A percentile compares a stretch with the other conserved stretches of the same genome.
phyloP scores from a whole-genome alignment of 1,284 basidiomycete species.

The Anthracocystis walkeri region DNA sequence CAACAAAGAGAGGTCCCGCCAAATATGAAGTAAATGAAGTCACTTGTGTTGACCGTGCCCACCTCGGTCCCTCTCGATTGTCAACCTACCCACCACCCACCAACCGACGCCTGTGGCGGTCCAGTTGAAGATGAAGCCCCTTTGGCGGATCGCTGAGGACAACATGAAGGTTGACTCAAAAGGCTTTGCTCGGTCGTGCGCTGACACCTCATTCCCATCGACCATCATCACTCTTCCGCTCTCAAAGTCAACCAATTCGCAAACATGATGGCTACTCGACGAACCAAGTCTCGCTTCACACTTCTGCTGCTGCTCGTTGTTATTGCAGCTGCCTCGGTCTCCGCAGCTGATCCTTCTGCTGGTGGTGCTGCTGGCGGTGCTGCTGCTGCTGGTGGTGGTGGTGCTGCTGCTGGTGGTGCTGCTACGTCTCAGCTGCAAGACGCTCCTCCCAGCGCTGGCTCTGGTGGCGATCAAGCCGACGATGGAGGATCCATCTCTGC shows the following conservation, averaged over 20 bases:
- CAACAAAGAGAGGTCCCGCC: neutral
- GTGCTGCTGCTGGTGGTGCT: neutral
- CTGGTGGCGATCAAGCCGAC: neutral
- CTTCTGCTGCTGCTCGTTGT: slow-evolving; percentile 12
- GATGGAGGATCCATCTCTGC: slow-evolving; percentile 27
- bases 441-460: slow-evolving; percentile 1
- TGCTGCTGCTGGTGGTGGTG: slow-evolving; percentile 17
- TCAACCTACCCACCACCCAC: neutral
- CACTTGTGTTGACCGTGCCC: slow-evolving; percentile 1
- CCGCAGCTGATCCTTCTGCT: neutral
- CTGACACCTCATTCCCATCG: neutral
- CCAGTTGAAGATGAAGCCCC: neutral
- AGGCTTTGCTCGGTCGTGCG: neutral
- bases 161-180: no score
- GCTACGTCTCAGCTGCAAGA: slow-evolving; percentile 8
- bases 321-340: slow-evolving; percentile 9
- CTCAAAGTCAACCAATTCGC: neutral
- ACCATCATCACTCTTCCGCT: neutral
- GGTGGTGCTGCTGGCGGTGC: neutral
- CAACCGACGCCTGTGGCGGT: neutral
- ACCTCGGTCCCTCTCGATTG: neutral
- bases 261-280: neutral
- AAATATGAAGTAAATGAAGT: neutral
- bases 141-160: neutral
- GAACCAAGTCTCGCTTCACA: slow-evolving; percentile 5